These are phyloP conservation scores for Daldinia sp. DNA, from an alignment of 2,329 filamentous ascomycete species.

Conservation along the genomic window DNA sequence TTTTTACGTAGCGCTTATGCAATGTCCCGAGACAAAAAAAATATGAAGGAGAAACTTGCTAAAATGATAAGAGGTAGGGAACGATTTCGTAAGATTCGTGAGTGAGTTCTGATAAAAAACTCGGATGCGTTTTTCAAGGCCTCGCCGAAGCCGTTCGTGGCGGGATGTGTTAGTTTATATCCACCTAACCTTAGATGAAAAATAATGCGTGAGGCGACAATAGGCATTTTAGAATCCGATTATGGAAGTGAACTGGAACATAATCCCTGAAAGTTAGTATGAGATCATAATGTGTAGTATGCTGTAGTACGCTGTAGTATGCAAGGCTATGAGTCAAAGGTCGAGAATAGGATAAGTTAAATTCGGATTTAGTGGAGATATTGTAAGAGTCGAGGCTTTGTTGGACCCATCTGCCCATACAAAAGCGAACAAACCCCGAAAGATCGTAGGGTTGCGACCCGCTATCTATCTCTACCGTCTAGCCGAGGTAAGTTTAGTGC, in stretches of 20 bases:
- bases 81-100: not conserved
- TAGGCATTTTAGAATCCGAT: not conserved
- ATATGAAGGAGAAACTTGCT: not conserved
- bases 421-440: not conserved
- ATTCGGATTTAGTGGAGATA: constrained; percentile 9
- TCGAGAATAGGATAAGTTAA: constrained; percentile 1
- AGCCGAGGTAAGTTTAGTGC: not conserved
- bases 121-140: not conserved
- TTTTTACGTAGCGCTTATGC: not conserved
- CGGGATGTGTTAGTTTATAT: not conserved
- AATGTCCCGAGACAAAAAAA: not conserved
- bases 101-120: not conserved
- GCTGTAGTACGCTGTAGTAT: constrained; percentile 10
- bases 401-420: not conserved
- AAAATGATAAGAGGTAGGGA: not conserved
- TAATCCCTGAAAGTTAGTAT: not conserved
- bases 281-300: constrained; percentile 2
- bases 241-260: no score
- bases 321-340: constrained; percentile 31
- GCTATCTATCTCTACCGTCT: constrained; percentile 2
- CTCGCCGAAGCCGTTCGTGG: not conserved
- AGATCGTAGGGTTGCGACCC: constrained; percentile 10
- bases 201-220: not conserved
- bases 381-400: not conserved
- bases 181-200: not conserved